phyloP scores from a whole-genome alignment of 2,329 filamentous ascomycete species.

The Stagonosporopsis vannaccii region DNA sequence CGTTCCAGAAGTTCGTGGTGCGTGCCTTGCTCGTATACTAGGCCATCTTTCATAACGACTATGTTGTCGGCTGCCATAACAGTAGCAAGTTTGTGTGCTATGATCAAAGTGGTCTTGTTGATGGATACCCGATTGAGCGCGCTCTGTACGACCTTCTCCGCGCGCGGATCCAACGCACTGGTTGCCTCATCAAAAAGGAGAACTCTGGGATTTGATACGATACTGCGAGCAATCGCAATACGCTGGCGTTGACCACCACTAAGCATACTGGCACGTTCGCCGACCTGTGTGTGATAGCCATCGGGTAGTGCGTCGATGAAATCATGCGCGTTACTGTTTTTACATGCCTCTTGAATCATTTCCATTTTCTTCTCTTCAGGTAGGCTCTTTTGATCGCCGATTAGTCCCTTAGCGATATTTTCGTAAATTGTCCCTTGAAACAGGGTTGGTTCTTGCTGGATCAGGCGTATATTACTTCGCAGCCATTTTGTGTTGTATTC shows the following conservation, averaged over 20 bases:
- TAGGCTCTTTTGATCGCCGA: conserved; percentile 63
- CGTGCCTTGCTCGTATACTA: conserved; percentile 49
- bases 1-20: conserved; percentile 22
- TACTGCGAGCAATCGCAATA: conserved; percentile 60
- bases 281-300: conserved; percentile 89
- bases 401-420: conserved; percentile 86
- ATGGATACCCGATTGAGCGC: conserved; percentile 3
- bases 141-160: conserved; percentile 42
- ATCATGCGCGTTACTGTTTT: conserved; percentile 84
- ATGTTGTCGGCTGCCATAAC: conserved; percentile 50
- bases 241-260: conserved; percentile 88
- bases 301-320: conserved; percentile 72
- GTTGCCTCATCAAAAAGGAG: conserved; percentile 24
- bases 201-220: conserved; percentile 10
- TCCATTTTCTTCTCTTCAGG: conserved; percentile 5
- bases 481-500: conserved; percentile 86
- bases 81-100: conserved; percentile 52
- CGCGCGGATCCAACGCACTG: conserved; percentile 9
- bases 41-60: conserved; percentile 50
- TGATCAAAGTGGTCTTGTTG: conserved; percentile 51
- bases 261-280: conserved; percentile 65
- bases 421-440: conserved; percentile 87
- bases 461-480: conserved; percentile 86
- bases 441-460: conserved; percentile 88
- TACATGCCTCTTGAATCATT: conserved; percentile 11